These are phyloP conservation scores for Diaporthe citri DNA, from an alignment of 2,329 filamentous ascomycete species.

Conservation along the genomic window DNA sequence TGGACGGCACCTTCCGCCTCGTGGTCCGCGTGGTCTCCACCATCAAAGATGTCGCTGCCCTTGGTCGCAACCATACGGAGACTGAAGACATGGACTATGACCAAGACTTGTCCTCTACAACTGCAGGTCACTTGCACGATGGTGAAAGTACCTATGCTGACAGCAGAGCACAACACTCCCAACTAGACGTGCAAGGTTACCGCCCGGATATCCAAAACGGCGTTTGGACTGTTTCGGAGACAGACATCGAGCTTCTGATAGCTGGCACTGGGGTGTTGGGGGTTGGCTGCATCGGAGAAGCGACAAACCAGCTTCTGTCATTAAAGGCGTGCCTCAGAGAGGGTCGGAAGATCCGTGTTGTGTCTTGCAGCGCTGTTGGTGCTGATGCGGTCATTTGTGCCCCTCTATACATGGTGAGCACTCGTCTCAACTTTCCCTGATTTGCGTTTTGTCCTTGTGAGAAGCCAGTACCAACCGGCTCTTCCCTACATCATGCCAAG, in stretches of 20 bases:
- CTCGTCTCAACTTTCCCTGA: too few species aligned
- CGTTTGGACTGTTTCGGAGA: not conserved
- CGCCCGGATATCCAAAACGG: not conserved
- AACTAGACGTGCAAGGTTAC: not conserved
- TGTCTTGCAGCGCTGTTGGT: not conserved
- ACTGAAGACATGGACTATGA: too few species aligned
- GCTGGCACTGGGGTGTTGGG: conserved; percentile 14
- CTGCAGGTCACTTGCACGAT: not conserved
- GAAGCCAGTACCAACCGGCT: too few species aligned
- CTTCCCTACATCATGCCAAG: too few species aligned
- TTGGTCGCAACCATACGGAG: not conserved
- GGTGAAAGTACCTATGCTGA: too few species aligned
- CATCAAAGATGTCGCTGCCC: not conserved
- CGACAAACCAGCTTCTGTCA: not conserved
- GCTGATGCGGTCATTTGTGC: not conserved
- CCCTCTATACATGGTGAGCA: not conserved
- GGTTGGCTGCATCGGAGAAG: conserved; percentile 14
- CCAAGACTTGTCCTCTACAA: fast-evolving
- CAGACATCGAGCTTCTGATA: conserved; percentile 1
- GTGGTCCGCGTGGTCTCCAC: conserved; percentile 14
- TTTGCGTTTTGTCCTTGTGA: too few species aligned
- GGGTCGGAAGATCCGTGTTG: not conserved
- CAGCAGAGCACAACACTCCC: not conserved
- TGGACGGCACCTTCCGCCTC: conserved; percentile 2
- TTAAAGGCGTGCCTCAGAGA: not conserved